These are phyloP conservation scores for Candida manassasensis DNA, from an alignment of 805 yeast species.

Conservation along the genomic window DNA sequence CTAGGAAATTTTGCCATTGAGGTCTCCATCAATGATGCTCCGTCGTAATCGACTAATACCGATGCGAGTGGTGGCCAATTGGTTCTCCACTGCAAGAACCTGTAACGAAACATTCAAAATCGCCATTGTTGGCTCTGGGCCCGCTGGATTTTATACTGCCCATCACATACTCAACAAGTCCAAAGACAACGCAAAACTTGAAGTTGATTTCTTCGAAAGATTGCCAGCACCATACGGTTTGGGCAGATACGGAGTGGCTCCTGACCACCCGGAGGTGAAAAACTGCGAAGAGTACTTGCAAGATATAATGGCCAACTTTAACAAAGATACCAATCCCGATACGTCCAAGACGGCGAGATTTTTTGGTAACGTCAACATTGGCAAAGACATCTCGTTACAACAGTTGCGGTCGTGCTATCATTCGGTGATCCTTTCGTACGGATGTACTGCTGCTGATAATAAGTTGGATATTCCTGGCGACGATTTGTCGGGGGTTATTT, in stretches of 20 bases:
- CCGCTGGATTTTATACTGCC: slow-evolving; percentile 92
- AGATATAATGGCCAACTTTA: slow-evolving; percentile 33
- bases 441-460: slow-evolving; percentile 59
- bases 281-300: slow-evolving; percentile 72
- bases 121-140: slow-evolving; percentile 92
- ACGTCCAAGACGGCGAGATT: slow-evolving; percentile 33
- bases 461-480: slow-evolving; percentile 58
- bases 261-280: slow-evolving; percentile 97
- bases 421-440: slow-evolving; percentile 77
- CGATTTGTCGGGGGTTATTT: slow-evolving; percentile 58
- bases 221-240: slow-evolving; percentile 90
- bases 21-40: too few relatives aligned
- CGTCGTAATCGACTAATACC: background rate
- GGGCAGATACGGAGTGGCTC: slow-evolving; percentile 95
- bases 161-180: slow-evolving; percentile 57
- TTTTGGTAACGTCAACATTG: slow-evolving; percentile 69
- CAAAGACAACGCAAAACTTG: slow-evolving; percentile 20
- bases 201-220: slow-evolving; percentile 71
- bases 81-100: background rate
- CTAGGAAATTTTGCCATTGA: too few relatives aligned
- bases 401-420: slow-evolving; percentile 57
- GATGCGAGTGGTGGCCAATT: background rate
- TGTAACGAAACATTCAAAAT: slow-evolving; percentile 24
- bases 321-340: background rate
- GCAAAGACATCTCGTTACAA: slow-evolving; percentile 51